Evolutionary conservation across 192 early-diverging fungal genomes (phyloP), one percentile per base, ranked within the genome.

Genomic region (Coemansia sp.): DNA sequence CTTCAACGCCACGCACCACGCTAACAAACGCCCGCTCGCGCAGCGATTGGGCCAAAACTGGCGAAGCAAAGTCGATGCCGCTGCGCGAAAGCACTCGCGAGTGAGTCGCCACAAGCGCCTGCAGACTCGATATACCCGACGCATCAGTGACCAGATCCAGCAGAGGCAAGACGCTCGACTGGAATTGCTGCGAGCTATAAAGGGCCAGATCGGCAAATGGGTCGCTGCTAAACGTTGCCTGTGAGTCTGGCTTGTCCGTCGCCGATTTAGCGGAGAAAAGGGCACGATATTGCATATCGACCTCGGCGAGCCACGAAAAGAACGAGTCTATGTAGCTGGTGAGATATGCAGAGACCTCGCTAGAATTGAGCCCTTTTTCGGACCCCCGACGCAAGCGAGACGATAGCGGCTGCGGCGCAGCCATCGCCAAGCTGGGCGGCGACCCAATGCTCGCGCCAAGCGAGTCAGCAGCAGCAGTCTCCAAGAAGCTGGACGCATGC

Each of bases 1-100:
- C 63, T 36, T 81, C 78, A 35, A 81, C 59, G 0, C 69, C 73
- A n/a, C 38, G 46, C 6, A 69, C 70, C n/a, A 81, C 59, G 57
- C 78, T 75, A 27, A 45, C 59, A 72, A 81, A 81, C 8, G 65
- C 78, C 19, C 78, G 78, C 63, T 81, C 78, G 17, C 43, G 65
- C 20, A 81, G 63, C 20, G 45, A 17, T 41, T 72, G 65, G 24
- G 49, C 45, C 32, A 81, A 46, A 19, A 58, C 56, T 22, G 70
- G 69, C 66, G 63, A 59, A 29, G 65, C 69, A 64, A 72, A 75
- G n/a, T 65, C 78, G 24, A 72, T 65, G 3, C 39, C 40, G 54
- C 65, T 68, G 17, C 45, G 76, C 17, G 62, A n/a, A 47, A 81
- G 49, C 12, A 46, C 49, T 6, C 29, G 78, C 32, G 65, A 38